Base-by-base conservation (phyloP, 768 basidiomycete genomes). In the Pilatotrama ljubarskyi region DNA sequence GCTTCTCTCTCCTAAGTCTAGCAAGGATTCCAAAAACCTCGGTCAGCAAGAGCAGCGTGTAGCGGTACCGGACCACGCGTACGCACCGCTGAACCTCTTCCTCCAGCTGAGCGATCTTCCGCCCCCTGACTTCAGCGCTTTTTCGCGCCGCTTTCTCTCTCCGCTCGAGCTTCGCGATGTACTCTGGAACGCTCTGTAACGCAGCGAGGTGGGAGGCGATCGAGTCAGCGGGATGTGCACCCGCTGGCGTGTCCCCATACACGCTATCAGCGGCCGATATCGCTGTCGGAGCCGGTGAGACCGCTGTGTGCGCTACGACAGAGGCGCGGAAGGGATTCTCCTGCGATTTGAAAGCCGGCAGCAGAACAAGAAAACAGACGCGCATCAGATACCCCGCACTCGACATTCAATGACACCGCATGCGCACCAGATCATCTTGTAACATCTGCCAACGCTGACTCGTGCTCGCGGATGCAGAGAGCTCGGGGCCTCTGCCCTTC, bases 91-190 rank as follows among this genome's bases (percentile, higher is more conserved):
- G 53, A 11, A 55, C 53, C 35, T 66, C 56, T 29, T 46, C 43
- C 55, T 64, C 57, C 24, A 66, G 55, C 40, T 64, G 50, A 13
- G 29, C 38, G 36, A 69, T 68, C 35, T 51, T 60, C 37, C 50
- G 60, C 8, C 46, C 48, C 55, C 64, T 68, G 44, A 46, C 25
- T n/a, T 59, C 63, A 41, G 62, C 74, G 24, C 74, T 72, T 43
- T 74, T 72, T 43, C 73, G 73, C 47, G 75, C 68, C 20, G 78
- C 76, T 9, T 64, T 63, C 10, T 70, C 61, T 55, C 74, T 75
- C 37, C 76, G 71, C 59, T 82, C 78, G 37, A 82, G 71, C 52
- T 71, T 73, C 35, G 59, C 59, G 41, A 81, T 68, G 49, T 77
- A 74, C 9, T 69, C 66, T 41, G 62, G 55, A 0, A 74, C 38